Evolutionary conservation across 495 filamentous ascomycete genomes (phyloP).

Genomic region (Viridothelium virens): DNA sequence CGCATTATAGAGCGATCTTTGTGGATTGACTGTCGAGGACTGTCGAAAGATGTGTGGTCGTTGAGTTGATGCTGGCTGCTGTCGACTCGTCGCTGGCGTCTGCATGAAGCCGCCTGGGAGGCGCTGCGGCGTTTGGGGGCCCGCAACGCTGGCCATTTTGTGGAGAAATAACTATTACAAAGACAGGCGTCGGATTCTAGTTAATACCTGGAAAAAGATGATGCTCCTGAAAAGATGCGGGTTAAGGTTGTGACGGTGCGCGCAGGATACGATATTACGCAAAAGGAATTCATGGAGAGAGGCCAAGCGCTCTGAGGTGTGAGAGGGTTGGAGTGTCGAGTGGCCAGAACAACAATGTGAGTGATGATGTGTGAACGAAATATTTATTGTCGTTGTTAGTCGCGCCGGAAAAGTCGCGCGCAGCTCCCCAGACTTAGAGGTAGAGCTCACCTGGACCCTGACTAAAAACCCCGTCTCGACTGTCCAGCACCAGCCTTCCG

Average conservation of each 20-base stretch:
- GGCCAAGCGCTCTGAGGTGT: not conserved
- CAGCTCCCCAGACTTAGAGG: not conserved
- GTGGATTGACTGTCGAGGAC: constrained; percentile 17
- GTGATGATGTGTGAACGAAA: not conserved
- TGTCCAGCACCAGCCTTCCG: constrained; percentile 2
- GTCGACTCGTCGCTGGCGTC: constrained; percentile 29
- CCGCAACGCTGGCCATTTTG: constrained; percentile 23
- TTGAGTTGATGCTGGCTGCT: constrained; percentile 13
- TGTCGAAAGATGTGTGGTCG: constrained; percentile 26
- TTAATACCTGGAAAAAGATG: not conserved
- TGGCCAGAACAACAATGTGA: not conserved
- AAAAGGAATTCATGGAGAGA: not conserved
- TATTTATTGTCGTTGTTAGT: constrained; percentile 1
- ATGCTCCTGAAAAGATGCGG: not conserved
- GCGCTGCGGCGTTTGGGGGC: constrained; percentile 27
- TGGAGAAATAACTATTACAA: not conserved
- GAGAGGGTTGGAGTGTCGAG: not conserved
- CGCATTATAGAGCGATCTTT: constrained; percentile 18
- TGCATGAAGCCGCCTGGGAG: constrained; percentile 32
- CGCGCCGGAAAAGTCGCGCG: constrained; percentile 9
- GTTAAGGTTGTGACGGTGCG: not conserved
- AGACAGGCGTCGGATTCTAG: not conserved
- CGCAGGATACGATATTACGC: not conserved
- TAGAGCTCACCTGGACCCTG: constrained; percentile 9
- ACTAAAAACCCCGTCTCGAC: constrained; percentile 38